A percentile compares a stretch with the other conserved stretches of the same genome.
Evolutionary conservation across 1,284 basidiomycete species (phyloP).

Genomic region (Sanguinoderma infundibulare): DNA sequence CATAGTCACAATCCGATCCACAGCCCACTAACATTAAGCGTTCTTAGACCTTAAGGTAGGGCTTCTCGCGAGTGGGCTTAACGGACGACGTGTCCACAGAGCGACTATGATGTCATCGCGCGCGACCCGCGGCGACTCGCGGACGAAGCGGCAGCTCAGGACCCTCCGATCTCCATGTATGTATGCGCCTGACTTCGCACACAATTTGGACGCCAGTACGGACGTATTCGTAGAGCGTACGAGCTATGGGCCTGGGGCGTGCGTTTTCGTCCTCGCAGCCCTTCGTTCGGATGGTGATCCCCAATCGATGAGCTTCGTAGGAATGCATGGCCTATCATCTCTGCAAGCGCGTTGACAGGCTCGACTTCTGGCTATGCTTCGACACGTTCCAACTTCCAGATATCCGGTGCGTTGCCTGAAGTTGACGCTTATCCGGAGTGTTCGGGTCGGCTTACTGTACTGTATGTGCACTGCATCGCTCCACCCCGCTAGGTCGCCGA

Average conservation of each 20-base stretch:
- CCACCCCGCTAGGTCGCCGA: constrained; percentile 30
- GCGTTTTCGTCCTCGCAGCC: constrained; percentile 13
- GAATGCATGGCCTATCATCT: constrained; percentile 39
- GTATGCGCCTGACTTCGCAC: background rate
- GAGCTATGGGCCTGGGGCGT: constrained; percentile 41
- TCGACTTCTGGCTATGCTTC: constrained; percentile 39
- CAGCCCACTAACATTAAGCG: background rate
- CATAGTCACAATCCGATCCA: background rate
- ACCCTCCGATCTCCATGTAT: constrained; percentile 37
- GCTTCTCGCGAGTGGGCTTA: constrained; percentile 37
- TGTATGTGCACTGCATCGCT: background rate
- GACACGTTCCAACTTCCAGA: constrained; percentile 40
- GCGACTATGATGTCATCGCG: constrained; percentile 35
- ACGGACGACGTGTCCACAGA: constrained; percentile 31
- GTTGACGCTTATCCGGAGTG: background rate
- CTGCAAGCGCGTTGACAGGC: constrained; percentile 36
- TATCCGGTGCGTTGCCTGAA: constrained; percentile 25
- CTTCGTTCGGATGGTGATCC: background rate
- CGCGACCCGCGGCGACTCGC: constrained; percentile 34
- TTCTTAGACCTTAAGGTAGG: constrained; percentile 25
- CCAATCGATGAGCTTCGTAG: constrained; percentile 9
- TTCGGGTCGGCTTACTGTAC: background rate
- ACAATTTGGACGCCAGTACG: background rate
- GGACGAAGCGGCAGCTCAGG: constrained; percentile 33
- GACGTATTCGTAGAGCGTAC: constrained; percentile 30